phyloP scores from a whole-genome alignment of 306 rosid genomes.

The Crotalaria pallida region DNA sequence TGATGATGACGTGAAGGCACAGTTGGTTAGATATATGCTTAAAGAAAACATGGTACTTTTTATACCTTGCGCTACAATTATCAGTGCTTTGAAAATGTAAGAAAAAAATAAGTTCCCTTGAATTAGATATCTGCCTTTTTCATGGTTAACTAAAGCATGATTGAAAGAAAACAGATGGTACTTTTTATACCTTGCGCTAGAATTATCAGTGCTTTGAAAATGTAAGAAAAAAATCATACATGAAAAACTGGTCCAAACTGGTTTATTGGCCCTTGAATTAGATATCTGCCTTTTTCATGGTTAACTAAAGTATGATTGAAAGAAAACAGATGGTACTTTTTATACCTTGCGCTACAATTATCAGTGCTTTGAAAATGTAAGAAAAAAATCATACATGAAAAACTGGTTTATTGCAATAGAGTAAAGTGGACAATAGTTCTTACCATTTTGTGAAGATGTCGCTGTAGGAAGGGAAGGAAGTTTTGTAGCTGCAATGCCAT shows the following conservation, averaged over 20 bases:
- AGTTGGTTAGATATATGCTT: too few species aligned
- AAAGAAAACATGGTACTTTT: too few species aligned
- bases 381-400: background rate
- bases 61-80: too few species aligned
- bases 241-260: too few species aligned
- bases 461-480: slow-evolving; percentile 55
- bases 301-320: background rate
- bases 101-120: background rate
- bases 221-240: background rate
- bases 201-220: too few species aligned
- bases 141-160: too few species aligned
- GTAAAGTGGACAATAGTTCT: background rate
- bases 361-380: background rate
- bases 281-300: background rate
- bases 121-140: background rate
- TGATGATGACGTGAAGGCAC: too few species aligned
- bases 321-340: background rate
- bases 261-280: background rate
- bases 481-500: slow-evolving; percentile 36
- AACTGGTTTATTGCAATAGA: background rate
- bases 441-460: slow-evolving; percentile 49
- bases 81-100: too few species aligned
- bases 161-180: background rate
- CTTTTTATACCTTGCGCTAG: too few species aligned
- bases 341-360: background rate